Evolutionary conservation across 2,329 filamentous ascomycete genomes (phyloP).

Genomic region (Penicillium corylophilum): DNA sequence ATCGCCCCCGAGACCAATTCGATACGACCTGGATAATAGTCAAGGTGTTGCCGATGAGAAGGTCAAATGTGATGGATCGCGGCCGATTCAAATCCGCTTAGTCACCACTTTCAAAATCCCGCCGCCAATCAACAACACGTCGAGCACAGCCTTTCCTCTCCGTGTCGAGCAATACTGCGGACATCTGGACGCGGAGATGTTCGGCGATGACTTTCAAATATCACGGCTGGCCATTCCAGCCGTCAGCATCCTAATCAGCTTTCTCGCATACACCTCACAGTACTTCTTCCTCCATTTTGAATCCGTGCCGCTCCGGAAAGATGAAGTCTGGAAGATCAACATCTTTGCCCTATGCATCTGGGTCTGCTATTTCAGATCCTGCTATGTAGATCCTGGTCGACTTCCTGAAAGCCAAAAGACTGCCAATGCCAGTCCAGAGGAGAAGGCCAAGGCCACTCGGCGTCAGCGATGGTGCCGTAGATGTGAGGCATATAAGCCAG

Average conservation of each 20-base stretch:
- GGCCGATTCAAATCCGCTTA: conserved; percentile 4
- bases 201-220: conserved; percentile 27
- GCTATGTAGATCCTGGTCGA: conserved; percentile 58
- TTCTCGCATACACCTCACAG: conserved; percentile 61
- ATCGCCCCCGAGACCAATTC: neutral
- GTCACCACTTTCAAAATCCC: conserved; percentile 9
- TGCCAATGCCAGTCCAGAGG: conserved; percentile 16
- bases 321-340: conserved; percentile 57
- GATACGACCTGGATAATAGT: neutral
- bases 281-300: conserved; percentile 57
- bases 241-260: conserved; percentile 56
- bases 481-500: conserved; percentile 62
- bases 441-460: conserved; percentile 20
- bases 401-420: conserved; percentile 48
- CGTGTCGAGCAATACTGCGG: neutral
- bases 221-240: conserved; percentile 53
- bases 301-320: conserved; percentile 50
- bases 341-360: conserved; percentile 54
- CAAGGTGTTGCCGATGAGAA: neutral
- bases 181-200: conserved; percentile 23
- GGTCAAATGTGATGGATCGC: neutral
- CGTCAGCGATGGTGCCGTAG: conserved; percentile 59
- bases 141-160: conserved; percentile 2
- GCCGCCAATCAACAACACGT: conserved; percentile 18
- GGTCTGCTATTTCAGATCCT: conserved; percentile 60